Base-by-base conservation (phyloP, 768 basidiomycete species). In the Serendipita sp. region DNA sequence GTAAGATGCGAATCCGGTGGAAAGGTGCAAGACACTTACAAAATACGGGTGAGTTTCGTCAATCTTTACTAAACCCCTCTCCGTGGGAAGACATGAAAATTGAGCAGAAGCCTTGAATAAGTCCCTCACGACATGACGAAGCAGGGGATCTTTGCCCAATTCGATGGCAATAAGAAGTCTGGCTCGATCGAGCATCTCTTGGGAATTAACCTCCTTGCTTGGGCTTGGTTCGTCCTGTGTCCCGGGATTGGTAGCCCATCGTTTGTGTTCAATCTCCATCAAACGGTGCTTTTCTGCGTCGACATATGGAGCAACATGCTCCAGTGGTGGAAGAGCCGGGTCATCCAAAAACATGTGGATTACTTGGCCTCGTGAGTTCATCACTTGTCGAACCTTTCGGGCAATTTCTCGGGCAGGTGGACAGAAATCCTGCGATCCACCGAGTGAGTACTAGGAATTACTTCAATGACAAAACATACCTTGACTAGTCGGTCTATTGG, bases 131-230 rank as follows among this genome's bases (percentile, higher is more conserved):
- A 84, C 80, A 67, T 85, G 84, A 46, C 91, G 80, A 35, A 99
- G 80, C 10, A 91, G 76, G 11, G 95, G 95, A 72, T 99, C 95
- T 71, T 89, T 94, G 38, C 90, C 89, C 16, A 98, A 80, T 72
- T 98, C 96, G 0, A 89, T 91, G 3, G 87, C 81, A 54, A 98
- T 75, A 65, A 98, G 86, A 78, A 90, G 81, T 56, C 89, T 83
- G 8, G 91, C 89, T 38, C 82, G 82, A 54, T 79, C 79, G 52
- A 92, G 80, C 32, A 89, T 72, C 63, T 90, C 86, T 64, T 89
- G 85, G 0, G 85, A 76, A 8, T 81, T 70, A 68, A 79, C 79
- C 1, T 81, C 78, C 66, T 81, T 83, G 46, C 72, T 41, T 3
- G 82, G 81, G 70, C 88, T 60, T 36, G 56, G 56, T 18, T 36